Evolutionary conservation across 2,329 filamentous ascomycete species (phyloP), one percentile per base, ranked within the genome.

Genomic region (Aspergillus sp.): DNA sequence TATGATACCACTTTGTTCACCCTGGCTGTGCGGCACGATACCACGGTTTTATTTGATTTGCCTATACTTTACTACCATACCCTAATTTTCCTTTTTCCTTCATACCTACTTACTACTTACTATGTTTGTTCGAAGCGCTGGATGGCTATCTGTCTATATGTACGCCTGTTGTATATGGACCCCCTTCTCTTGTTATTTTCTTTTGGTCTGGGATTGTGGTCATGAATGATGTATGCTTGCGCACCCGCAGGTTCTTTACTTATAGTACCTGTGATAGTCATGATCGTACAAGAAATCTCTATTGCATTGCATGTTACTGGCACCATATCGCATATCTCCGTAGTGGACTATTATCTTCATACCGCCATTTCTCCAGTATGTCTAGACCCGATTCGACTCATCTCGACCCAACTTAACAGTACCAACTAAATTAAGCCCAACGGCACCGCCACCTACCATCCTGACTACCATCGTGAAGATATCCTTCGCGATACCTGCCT

Each of bases 1-100:
- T 68, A 72, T 75, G 73, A 75, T 75, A 75, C 73, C 73, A 75
- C 69, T 74, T 70, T 72, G 69, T 73, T 69, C 66, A 64, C 65
- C 65, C 70, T 65, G 69, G 67, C 66, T 68, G 63, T 66, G 67
- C 66, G 67, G 61, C 68, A 71, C 70, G 68, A 72, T 72, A 70
- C 68, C 69, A 68, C 65, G 69, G 59, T 61, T 66, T 33, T 23
- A 27, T 50, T 52, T 24, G 37, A 47, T 19, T 37, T 33, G 11
- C 17, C 31, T 21, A 37, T 37, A n/a, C 31, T 52, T 19, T 31
- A 52, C 23, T 31, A 31, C 11, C 27, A 15, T 31, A 17, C 17
- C 7, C 49, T 43, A 41, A 51, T 50, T 33, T 37, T 19, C 39
- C 46, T 37, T 14, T 31, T n/a, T n/a, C 21, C n/a, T 39, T 19